These are phyloP conservation scores for Trichoderma asperelloides DNA, from an alignment of 495 filamentous ascomycete genomes.

Conservation along the genomic window DNA sequence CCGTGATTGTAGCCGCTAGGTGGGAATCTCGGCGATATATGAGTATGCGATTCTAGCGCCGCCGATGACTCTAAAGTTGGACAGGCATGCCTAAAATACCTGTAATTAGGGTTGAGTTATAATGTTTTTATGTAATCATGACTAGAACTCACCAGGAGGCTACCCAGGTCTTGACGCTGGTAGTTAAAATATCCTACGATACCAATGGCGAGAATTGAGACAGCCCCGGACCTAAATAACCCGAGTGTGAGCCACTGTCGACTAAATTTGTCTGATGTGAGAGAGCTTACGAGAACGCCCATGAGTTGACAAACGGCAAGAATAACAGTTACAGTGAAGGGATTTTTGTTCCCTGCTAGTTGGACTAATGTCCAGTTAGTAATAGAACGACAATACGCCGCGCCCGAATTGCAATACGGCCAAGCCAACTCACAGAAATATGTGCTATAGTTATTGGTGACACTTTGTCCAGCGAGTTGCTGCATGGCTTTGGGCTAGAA, in stretches of 20 bases:
- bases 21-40: slow-evolving; percentile 10
- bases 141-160: no score
- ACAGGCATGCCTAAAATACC: slow-evolving; percentile 9
- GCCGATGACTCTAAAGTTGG: slow-evolving; percentile 10
- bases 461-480: slow-evolving; percentile 7
- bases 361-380: background rate
- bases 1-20: slow-evolving; percentile 7
- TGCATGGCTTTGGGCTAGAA: slow-evolving; percentile 11
- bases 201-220: slow-evolving; percentile 8
- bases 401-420: no score
- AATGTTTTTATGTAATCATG: no score
- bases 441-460: slow-evolving; percentile 11
- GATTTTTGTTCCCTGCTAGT: slow-evolving; percentile 8
- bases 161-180: slow-evolving; percentile 8
- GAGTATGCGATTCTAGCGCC: slow-evolving; percentile 10
- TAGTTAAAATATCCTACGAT: slow-evolving; percentile 10
- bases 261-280: slow-evolving; percentile 5
- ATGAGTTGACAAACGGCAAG: slow-evolving; percentile 8
- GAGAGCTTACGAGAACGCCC: slow-evolving; percentile 3
- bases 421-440: background rate
- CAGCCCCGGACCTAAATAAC: slow-evolving; percentile 7
- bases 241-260: slow-evolving; percentile 8
- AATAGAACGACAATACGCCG: no score
- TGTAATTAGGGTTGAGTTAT: background rate
- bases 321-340: slow-evolving; percentile 10